Conservation (phyloP, 371 early-diverging fungal species). For the Rhizomucor pusillus region DNA sequence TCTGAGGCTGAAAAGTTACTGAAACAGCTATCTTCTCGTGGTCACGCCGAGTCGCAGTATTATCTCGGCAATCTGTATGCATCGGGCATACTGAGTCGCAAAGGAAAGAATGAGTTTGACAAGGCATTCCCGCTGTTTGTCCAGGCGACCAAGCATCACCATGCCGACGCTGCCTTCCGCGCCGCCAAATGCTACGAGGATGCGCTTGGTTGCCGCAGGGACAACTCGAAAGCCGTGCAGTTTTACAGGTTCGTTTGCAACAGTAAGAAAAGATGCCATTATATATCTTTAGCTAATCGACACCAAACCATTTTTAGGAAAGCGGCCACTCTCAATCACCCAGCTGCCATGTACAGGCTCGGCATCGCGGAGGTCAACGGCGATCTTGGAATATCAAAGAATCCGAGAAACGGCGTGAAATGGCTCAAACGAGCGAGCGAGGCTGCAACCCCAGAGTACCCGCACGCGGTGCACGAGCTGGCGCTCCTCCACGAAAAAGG, state of each 20-base stretch:
- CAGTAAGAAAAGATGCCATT: not conserved
- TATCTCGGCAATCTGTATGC: slow-evolving; percentile 64
- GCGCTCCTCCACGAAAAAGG: slow-evolving; percentile 70
- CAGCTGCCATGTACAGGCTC: slow-evolving; percentile 71
- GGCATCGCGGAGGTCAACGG: slow-evolving; percentile 71
- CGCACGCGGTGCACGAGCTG: slow-evolving; percentile 76
- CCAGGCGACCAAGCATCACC: slow-evolving; percentile 65
- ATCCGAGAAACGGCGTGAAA: slow-evolving; percentile 72
- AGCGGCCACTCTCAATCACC: slow-evolving; percentile 68
- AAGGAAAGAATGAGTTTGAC: slow-evolving; percentile 65
- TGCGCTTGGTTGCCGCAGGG: slow-evolving; percentile 61
- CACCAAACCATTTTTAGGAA: slow-evolving; percentile 35
- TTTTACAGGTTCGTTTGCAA: slow-evolving; percentile 54
- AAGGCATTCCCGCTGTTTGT: slow-evolving; percentile 70
- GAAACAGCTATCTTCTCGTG: slow-evolving; percentile 56
- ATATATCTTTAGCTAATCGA: not conserved
- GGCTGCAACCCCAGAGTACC: slow-evolving; percentile 69
- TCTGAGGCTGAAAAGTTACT: slow-evolving; percentile 61
- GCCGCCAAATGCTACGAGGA: slow-evolving; percentile 70
- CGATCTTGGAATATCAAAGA: slow-evolving; percentile 55
- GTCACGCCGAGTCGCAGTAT: slow-evolving; percentile 66
- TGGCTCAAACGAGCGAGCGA: slow-evolving; percentile 76
- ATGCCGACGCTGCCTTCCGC: slow-evolving; percentile 65
- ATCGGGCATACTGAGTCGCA: slow-evolving; percentile 52
- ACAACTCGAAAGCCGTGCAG: slow-evolving; percentile 60